phyloP scores from a whole-genome alignment of 306 rosid species.

The Vigna unguiculata region DNA sequence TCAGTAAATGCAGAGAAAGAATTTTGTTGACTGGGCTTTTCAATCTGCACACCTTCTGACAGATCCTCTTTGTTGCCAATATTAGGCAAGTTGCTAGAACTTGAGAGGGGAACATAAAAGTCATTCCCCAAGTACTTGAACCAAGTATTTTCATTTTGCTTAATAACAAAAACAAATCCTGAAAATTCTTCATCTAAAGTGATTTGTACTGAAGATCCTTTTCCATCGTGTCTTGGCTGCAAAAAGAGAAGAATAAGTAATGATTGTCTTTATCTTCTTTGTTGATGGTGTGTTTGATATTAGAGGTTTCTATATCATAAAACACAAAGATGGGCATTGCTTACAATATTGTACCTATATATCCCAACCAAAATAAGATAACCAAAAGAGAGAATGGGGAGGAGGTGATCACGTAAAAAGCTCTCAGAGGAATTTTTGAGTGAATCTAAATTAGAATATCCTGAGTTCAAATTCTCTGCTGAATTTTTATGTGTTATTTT shows the following conservation, averaged over 20 bases:
- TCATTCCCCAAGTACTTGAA: slow-evolving; percentile 71
- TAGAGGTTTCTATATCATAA: slow-evolving; percentile 8
- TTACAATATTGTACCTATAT: neutral
- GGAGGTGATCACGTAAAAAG: neutral
- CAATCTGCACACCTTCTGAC: slow-evolving; percentile 45
- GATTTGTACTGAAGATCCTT: slow-evolving; percentile 61
- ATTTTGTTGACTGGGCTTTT: slow-evolving; percentile 45
- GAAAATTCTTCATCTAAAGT: slow-evolving; percentile 67
- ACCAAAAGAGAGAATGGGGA: slow-evolving; percentile 10
- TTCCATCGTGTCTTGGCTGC: slow-evolving; percentile 67
- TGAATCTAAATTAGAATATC: too few relatives aligned
- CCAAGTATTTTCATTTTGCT: slow-evolving; percentile 72
- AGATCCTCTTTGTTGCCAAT: slow-evolving; percentile 38
- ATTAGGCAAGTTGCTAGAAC: slow-evolving; percentile 46
- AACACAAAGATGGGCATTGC: slow-evolving; percentile 19
- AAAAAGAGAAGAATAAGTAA: slow-evolving; percentile 38
- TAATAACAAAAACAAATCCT: slow-evolving; percentile 80
- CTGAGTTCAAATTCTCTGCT: too few relatives aligned
- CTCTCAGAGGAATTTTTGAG: slow-evolving; percentile 16
- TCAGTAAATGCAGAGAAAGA: slow-evolving; percentile 51
- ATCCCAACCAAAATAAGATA: neutral
- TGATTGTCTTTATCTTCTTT: neutral
- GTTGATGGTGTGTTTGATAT: too few relatives aligned
- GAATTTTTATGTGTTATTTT: too few relatives aligned
- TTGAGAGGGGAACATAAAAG: slow-evolving; percentile 70